These are phyloP conservation scores for Cinnamomum chago DNA, from an alignment of 164 flowering plant genomes.

Conservation along the genomic window DNA sequence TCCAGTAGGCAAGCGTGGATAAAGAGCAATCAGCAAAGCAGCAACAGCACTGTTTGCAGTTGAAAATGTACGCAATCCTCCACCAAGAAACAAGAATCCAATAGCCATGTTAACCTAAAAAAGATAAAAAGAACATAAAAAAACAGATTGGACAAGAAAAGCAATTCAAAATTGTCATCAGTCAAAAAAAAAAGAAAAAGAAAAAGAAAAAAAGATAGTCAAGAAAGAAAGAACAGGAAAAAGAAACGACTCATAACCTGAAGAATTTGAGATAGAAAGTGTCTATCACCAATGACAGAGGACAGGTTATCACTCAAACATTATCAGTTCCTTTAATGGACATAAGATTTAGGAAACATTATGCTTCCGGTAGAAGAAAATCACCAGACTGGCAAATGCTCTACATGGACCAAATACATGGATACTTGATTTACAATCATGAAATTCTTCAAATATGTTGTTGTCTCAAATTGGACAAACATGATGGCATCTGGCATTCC, in stretches of 20 bases:
- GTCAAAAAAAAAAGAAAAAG: too few species aligned
- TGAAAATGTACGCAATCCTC: conserved; percentile 88
- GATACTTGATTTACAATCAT: too few species aligned
- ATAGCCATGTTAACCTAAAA: conserved; percentile 80
- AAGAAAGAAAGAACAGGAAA: neutral
- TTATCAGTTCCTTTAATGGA: too few species aligned
- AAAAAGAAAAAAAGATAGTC: neutral
- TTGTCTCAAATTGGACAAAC: too few species aligned
- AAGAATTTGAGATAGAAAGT: neutral
- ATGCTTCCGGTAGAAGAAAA: too few species aligned
- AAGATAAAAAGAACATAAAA: neutral
- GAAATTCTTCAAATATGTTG: too few species aligned
- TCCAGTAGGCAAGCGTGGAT: conserved; percentile 95
- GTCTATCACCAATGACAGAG: neutral
- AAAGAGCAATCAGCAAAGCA: conserved; percentile 72
- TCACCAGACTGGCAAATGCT: too few species aligned
- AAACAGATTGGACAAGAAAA: neutral
- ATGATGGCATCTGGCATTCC: too few species aligned
- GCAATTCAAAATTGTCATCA: too few species aligned
- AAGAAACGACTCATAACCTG: neutral
- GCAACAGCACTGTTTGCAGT: conserved; percentile 81
- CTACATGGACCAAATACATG: too few species aligned
- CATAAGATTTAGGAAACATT: too few species aligned
- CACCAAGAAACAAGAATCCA: conserved; percentile 98
- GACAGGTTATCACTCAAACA: too few species aligned